These are phyloP conservation scores for Blastobotrys capitulatus DNA, from an alignment of 1,139 yeast species.

Conservation along the genomic window DNA sequence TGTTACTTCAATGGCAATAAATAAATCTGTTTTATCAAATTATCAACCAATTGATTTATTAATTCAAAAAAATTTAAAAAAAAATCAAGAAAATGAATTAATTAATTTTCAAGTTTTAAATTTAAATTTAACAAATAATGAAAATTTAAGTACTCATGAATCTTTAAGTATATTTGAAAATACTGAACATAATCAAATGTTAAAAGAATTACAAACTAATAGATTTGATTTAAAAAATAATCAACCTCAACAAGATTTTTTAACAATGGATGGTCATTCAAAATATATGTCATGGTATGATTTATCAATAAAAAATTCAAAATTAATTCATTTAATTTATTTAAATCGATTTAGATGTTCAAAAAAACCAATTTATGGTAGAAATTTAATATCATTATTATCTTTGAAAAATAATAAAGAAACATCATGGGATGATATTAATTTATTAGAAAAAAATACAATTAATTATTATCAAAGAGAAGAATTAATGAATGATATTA, in stretches of 20 bases:
- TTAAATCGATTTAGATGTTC: constrained; percentile 43
- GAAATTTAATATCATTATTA: constrained; percentile 15
- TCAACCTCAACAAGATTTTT: constrained; percentile 40
- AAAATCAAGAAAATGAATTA: constrained; percentile 23
- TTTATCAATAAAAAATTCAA: constrained; percentile 42
- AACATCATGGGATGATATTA: constrained; percentile 23
- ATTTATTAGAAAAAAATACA: constrained; percentile 22
- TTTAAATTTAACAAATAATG: constrained; percentile 44
- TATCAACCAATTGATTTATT: constrained; percentile 43
- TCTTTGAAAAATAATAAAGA: constrained; percentile 1
- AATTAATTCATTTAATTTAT: constrained; percentile 54
- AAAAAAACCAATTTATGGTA: constrained; percentile 33
- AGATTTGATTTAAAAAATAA: constrained; percentile 13
- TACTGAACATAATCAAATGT: constrained; percentile 41
- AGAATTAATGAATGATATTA: constrained; percentile 41
- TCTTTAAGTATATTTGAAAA: constrained; percentile 42
- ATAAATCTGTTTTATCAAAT: constrained; percentile 52
- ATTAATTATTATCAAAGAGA: constrained; percentile 43
- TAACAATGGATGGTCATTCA: constrained; percentile 57
- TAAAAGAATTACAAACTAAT: constrained; percentile 21
- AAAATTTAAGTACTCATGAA: constrained; percentile 48
- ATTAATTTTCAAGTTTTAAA: constrained; percentile 58
- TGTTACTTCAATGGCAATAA: constrained; percentile 79
- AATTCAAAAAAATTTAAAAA: constrained; percentile 40
- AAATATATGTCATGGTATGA: constrained; percentile 43